phyloP scores from a whole-genome alignment of 1,284 basidiomycete species.

The Melanopsichium pennsylvanicum region DNA sequence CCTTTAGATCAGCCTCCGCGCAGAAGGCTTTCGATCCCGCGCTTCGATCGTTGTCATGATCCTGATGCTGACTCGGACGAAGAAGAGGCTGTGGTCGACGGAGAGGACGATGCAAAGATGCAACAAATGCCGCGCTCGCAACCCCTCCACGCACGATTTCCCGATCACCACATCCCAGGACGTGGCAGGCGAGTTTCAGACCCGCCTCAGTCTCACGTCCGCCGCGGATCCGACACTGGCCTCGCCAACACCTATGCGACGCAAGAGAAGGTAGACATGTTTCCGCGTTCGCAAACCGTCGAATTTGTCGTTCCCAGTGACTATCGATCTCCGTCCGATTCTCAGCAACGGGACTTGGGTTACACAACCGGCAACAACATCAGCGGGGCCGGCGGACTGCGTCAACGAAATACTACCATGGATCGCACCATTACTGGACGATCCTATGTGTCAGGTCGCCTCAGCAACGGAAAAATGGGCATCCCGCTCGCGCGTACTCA shows the following conservation, averaged over 20 bases:
- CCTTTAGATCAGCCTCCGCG: not conserved
- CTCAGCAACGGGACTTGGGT: constrained; percentile 6
- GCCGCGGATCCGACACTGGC: constrained; percentile 48
- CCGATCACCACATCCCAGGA: constrained; percentile 8
- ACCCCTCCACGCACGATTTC: constrained; percentile 35
- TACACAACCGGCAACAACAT: constrained; percentile 19
- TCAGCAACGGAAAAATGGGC: constrained; percentile 31
- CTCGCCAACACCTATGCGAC: constrained; percentile 5
- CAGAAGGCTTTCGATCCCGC: constrained; percentile 32
- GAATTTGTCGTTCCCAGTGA: constrained; percentile 69
- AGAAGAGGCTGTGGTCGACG: constrained; percentile 10
- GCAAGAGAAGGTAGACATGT: constrained; percentile 57
- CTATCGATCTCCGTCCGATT: constrained; percentile 20
- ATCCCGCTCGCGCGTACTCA: constrained; percentile 66
- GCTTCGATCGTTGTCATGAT: constrained; percentile 27
- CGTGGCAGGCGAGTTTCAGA: constrained; percentile 45
- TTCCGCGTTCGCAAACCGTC: constrained; percentile 71
- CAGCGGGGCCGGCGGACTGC: constrained; percentile 8
- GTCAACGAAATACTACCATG: constrained; percentile 30
- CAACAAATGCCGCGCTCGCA: constrained; percentile 8
- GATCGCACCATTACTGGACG: constrained; percentile 43
- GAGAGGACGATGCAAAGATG: not conserved
- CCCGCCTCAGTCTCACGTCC: constrained; percentile 28
- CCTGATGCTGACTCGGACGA: constrained; percentile 34
- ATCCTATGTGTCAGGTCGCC: constrained; percentile 35